Percentiles rank a stretch among this genome's conserved stretches.
Evolutionary conservation across 192 early-diverging fungal genomes (phyloP).

Genomic region (Allomyces javanicus): DNA sequence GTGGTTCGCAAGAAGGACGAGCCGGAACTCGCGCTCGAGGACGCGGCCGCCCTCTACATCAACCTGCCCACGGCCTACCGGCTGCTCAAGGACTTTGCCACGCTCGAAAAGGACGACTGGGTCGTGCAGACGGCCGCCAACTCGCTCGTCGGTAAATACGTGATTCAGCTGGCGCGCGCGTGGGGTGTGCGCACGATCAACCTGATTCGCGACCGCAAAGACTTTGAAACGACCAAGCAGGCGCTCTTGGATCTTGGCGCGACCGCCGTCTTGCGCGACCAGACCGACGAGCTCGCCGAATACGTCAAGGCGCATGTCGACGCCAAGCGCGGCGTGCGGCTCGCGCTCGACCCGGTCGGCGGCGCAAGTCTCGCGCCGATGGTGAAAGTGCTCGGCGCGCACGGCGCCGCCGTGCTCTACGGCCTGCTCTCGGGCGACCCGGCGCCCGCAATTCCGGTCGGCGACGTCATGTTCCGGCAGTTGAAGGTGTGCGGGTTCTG

Average conservation of each 20-base stretch:
- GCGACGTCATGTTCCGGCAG: slow-evolving; percentile 69
- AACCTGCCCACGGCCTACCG: slow-evolving; percentile 72
- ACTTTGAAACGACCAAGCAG: slow-evolving; percentile 28
- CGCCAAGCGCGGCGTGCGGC: slow-evolving; percentile 26
- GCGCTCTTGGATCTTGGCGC: slow-evolving; percentile 36
- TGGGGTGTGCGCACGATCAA: slow-evolving; percentile 72
- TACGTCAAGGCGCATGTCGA: slow-evolving; percentile 14
- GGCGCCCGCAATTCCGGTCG: slow-evolving; percentile 45
- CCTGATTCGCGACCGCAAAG: slow-evolving; percentile 55
- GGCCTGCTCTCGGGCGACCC: slow-evolving; percentile 84
- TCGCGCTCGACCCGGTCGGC: slow-evolving; percentile 81
- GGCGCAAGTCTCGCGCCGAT: slow-evolving; percentile 56
- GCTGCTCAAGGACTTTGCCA: slow-evolving; percentile 69
- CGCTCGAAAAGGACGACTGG: slow-evolving; percentile 44
- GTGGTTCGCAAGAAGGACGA: slow-evolving; percentile 18
- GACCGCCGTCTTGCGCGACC: slow-evolving; percentile 41
- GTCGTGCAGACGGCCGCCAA: slow-evolving; percentile 88
- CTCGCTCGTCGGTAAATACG: slow-evolving; percentile 72
- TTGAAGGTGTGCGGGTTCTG: slow-evolving; percentile 55
- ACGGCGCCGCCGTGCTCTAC: slow-evolving; percentile 59
- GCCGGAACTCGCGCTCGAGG: slow-evolving; percentile 12
- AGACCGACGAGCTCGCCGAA: slow-evolving; percentile 39
- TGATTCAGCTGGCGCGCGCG: slow-evolving; percentile 67
- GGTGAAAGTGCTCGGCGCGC: slow-evolving; percentile 36
- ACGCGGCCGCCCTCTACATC: slow-evolving; percentile 60